phyloP scores from a whole-genome alignment of 1,284 basidiomycete genomes.

The Papiliotrema nemorosa region DNA sequence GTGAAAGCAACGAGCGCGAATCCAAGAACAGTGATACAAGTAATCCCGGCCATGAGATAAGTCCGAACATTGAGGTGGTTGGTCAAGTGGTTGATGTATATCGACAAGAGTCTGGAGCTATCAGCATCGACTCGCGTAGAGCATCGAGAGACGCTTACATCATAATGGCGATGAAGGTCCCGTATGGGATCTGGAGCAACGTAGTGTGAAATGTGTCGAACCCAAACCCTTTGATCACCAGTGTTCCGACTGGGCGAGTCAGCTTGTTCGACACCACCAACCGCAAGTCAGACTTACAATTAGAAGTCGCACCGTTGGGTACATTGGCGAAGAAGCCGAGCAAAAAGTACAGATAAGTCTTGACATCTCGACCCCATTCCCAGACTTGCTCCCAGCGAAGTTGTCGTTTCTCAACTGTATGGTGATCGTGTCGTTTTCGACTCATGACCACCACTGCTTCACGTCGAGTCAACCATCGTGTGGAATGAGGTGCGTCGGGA shows the following conservation, averaged over 20 bases:
- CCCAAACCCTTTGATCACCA: constrained; percentile 33
- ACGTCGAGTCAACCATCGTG: constrained; percentile 37
- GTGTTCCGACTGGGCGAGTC: constrained; percentile 32
- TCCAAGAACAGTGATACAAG: constrained; percentile 25
- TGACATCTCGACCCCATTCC: constrained; percentile 42
- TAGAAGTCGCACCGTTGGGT: constrained; percentile 32
- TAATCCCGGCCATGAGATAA: constrained; percentile 24
- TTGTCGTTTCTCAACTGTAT: constrained; percentile 44
- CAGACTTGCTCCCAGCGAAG: constrained; percentile 48
- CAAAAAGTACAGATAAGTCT: constrained; percentile 43
- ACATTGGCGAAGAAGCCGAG: constrained; percentile 40
- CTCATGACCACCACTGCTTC: constrained; percentile 45
- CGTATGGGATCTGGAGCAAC: constrained; percentile 40
- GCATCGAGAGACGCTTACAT: constrained; percentile 11
- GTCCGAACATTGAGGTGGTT: constrained; percentile 25
- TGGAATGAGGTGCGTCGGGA: constrained; percentile 32
- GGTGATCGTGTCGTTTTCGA: constrained; percentile 44
- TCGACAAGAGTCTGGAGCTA: constrained; percentile 13
- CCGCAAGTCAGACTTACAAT: constrained; percentile 7
- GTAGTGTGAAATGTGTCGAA: constrained; percentile 36
- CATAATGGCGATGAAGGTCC: constrained; percentile 27
- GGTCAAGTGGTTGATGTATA: constrained; percentile 28
- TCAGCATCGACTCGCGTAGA: background rate
- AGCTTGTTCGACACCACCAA: background rate
- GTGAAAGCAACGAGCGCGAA: constrained; percentile 28